Conservation (phyloP, 495 filamentous ascomycete species). For the Entonaema liquescens region DNA sequence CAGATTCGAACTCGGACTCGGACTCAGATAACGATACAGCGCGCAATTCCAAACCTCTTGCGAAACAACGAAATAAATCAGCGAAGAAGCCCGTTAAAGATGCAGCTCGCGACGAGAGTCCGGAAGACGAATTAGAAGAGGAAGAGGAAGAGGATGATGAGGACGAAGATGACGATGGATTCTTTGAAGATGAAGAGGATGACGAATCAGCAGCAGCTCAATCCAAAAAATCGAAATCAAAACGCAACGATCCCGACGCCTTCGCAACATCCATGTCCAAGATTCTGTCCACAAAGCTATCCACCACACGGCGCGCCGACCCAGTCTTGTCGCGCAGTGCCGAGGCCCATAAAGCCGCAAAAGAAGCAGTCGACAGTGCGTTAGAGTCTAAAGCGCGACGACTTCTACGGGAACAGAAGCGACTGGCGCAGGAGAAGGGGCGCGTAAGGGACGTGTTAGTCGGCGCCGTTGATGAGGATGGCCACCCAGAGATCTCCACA, state of each 20-base stretch:
- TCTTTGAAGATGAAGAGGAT: constrained; percentile 41
- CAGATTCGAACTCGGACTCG: constrained; percentile 46
- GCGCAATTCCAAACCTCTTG: constrained; percentile 11
- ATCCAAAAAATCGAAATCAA: constrained; percentile 60
- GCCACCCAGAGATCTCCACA: constrained; percentile 56
- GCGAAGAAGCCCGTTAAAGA: constrained; percentile 46
- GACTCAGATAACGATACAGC: constrained; percentile 38
- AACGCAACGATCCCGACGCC: constrained; percentile 88
- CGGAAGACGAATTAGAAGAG: constrained; percentile 45
- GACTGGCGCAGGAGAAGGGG: constrained; percentile 82
- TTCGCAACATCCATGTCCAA: constrained; percentile 92
- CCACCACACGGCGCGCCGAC: constrained; percentile 79
- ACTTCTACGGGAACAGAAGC: constrained; percentile 82
- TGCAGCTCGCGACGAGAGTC: constrained; percentile 45
- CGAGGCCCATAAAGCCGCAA: constrained; percentile 69
- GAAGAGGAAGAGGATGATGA: constrained; percentile 35
- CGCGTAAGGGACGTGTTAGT: constrained; percentile 82
- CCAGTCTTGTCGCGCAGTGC: constrained; percentile 86
- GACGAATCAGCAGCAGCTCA: constrained; percentile 47
- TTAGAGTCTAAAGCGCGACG: constrained; percentile 81
- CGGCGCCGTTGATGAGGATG: constrained; percentile 54
- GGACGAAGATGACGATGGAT: constrained; percentile 31
- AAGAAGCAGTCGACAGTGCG: constrained; percentile 73
- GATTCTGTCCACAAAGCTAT: constrained; percentile 87
- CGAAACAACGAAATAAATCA: constrained; percentile 35